These are phyloP conservation scores for Ceratobasidium sp. DNA, from an alignment of 1,284 basidiomycete species.

Conservation along the genomic window DNA sequence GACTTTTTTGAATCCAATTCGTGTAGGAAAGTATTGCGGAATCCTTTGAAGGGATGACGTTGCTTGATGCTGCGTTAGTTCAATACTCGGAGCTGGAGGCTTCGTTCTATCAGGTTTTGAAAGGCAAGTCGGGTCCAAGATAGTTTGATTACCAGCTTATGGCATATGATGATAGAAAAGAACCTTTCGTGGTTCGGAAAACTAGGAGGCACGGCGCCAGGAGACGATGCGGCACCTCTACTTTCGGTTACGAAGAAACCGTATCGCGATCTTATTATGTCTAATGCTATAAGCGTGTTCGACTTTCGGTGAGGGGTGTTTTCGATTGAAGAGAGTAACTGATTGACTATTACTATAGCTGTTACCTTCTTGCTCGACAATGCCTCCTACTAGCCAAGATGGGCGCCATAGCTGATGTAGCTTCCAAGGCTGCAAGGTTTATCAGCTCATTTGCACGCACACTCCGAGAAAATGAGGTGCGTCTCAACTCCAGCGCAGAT, in stretches of 20 bases:
- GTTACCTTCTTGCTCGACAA: slow-evolving; percentile 92
- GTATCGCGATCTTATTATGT: slow-evolving; percentile 90
- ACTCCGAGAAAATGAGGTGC: slow-evolving; percentile 81
- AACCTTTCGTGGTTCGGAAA: slow-evolving; percentile 92
- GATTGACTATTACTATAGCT: slow-evolving; percentile 51
- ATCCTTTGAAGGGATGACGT: slow-evolving; percentile 91
- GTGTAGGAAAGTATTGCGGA: slow-evolving; percentile 91
- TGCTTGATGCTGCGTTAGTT: slow-evolving; percentile 89
- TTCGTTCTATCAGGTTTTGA: slow-evolving; percentile 79
- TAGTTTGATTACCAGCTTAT: no score
- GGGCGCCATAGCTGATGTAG: slow-evolving; percentile 77
- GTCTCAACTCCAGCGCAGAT: slow-evolving; percentile 50
- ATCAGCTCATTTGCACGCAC: slow-evolving; percentile 85
- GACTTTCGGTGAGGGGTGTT: slow-evolving; percentile 75
- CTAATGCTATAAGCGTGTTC: slow-evolving; percentile 92
- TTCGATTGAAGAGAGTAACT: not conserved
- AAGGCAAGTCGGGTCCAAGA: slow-evolving; percentile 53
- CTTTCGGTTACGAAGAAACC: slow-evolving; percentile 87
- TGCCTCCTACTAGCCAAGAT: slow-evolving; percentile 82
- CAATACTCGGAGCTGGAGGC: slow-evolving; percentile 95
- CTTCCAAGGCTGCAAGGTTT: slow-evolving; percentile 77
- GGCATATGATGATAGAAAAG: slow-evolving; percentile 73
- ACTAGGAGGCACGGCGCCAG: slow-evolving; percentile 76
- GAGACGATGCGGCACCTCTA: slow-evolving; percentile 87
- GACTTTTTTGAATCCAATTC: not conserved